Base-by-base conservation (phyloP, 2,329 filamentous ascomycete species). In the Fusarium nisikadoi region DNA sequence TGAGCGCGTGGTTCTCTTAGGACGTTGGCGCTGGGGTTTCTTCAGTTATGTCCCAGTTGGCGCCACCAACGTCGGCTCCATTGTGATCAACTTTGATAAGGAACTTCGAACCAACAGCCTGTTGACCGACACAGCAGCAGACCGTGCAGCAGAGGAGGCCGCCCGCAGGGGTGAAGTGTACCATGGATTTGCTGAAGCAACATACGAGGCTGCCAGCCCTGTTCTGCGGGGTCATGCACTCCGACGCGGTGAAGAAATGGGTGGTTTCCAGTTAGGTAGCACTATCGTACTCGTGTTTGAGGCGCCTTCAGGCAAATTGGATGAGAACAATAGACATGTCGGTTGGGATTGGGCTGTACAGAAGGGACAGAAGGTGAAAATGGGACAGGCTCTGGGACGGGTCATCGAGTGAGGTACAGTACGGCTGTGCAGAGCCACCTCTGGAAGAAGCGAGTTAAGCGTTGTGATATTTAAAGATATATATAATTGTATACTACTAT, bases 241-340 rank as follows among this genome's bases (percentile, higher is more conserved):
- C 61, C 89, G 91, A 71, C 88, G 93, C 47, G 96, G 96, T 39
- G 95, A 98, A 79, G 96, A 99, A 82, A 98, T 99, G 94, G 96
- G 96, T 60, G 97, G 96, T 0, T 99, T 99, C 84, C 94, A 97
- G 84, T 87, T 99, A 7, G 96, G 96, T 25, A 97, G 94, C 80
- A 97, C 95, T 2, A 91, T 99, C 74, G 96, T 99, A 42, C 86
- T 99, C 57, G 94, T 99, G 2, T 99, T 99, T 79, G 97, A 99
- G 83, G 96, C 96, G 17, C 96, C 96, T 2, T 73, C 90, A 3
- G 90, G 88, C 80, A 86, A 85, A 62, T 83, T 82, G 12, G 84
- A 84, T 36, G 86, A 84, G 25, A 86, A 85, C 2, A 84, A 87
- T 56, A 83, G 87, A 59, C 89, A 86, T 64, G 89, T 88, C 19